Evolutionary conservation across 805 yeast species (phyloP), one percentile per base, ranked within the genome.

Genomic region (Saccharomyces kudriavzevii): DNA sequence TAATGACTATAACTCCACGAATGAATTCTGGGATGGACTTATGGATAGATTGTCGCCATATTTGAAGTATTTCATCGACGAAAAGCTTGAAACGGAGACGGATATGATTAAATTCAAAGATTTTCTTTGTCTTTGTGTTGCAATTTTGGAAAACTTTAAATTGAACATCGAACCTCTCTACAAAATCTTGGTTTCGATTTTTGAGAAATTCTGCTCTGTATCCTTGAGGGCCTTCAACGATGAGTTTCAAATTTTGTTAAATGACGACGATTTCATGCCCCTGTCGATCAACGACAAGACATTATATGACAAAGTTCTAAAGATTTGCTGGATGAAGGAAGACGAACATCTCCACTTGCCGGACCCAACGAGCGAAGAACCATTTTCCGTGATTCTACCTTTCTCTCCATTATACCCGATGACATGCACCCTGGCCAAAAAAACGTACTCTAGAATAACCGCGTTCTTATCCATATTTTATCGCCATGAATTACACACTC

Each of bases 261-360:
- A 81, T 56, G 84, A 85, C 25, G 97, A 92, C 65, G 94, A 89
- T 66, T 88, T 89, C 58, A 89, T 88, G 89, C 96, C 97, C 11
- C 78, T 90, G 73, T 79, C 80, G 0, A 82, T 90, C 30, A 78
- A 83, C 56, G 82, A 82, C 50, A 67, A 71, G 45, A 72, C 74
- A 11, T 78, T 85, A 49, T 88, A 83, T 66, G 83, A 81, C 22
- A 80, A 81, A 56, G 81, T 87, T 31, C 74, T 85, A 54, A 76
- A 75, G 25, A 77, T 83, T 1, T 79, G 89, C 57, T 89, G 95
- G 95, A 83, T 84, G 65, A 75, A 77, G 50, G 79, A 79, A 3
- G 78, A 74, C 52, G 78, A 78, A 14, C 65, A 72, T 1, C 78
- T 80, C 1, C 54, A 54, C 20, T 25, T 66, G 5, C 46, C 55